Conservation (phyloP, 768 basidiomycete species). For the Gymnopilus junonius region DNA sequence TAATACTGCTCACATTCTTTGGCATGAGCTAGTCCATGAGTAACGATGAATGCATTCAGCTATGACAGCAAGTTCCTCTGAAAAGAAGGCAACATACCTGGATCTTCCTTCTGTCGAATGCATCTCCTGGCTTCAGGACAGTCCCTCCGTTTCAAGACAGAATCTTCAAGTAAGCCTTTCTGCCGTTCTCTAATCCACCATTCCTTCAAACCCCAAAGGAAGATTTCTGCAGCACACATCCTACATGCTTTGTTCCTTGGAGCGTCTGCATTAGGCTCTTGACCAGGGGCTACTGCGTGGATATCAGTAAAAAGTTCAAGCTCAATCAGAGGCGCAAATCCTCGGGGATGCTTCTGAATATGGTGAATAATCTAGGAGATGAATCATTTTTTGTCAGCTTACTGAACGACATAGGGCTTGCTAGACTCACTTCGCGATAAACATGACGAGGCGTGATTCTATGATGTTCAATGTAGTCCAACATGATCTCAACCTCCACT, state of each 20-base stretch:
- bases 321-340: slow-evolving; percentile 71
- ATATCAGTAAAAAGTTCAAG: slow-evolving; percentile 72
- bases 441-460: slow-evolving; percentile 70
- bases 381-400: background rate
- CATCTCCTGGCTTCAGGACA: slow-evolving; percentile 70
- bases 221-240: slow-evolving; percentile 73
- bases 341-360: slow-evolving; percentile 61
- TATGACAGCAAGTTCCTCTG: background rate
- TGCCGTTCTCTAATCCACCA: slow-evolving; percentile 85
- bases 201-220: slow-evolving; percentile 75
- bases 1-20: slow-evolving; percentile 64
- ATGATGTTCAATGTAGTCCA: slow-evolving; percentile 75
- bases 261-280: slow-evolving; percentile 58
- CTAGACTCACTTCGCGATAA: slow-evolving; percentile 67
- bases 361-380: slow-evolving; percentile 59
- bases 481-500: slow-evolving; percentile 82
- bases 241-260: slow-evolving; percentile 71
- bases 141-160: slow-evolving; percentile 63
- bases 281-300: slow-evolving; percentile 57
- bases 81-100: slow-evolving; percentile 47
- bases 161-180: slow-evolving; percentile 65
- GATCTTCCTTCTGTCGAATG: slow-evolving; percentile 60
- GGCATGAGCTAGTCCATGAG: slow-evolving; percentile 57
- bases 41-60: background rate
- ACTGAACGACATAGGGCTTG: background rate